A percentile compares a stretch with the other conserved stretches of the same genome.
Evolutionary conservation across 345 rosid species (phyloP).

Genomic region (Citrus australasica): DNA sequence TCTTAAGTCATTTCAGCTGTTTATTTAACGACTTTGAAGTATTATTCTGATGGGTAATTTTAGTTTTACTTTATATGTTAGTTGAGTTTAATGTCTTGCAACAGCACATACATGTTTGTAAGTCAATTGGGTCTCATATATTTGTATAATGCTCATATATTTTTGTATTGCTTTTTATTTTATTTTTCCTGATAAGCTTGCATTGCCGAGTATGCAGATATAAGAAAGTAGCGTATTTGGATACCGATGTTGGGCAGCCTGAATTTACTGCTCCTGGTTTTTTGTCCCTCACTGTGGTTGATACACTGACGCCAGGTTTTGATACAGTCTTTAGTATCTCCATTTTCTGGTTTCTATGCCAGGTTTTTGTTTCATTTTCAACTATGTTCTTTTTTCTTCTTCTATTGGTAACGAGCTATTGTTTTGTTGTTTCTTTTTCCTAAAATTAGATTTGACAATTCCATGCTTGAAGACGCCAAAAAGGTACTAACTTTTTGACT

Average conservation of each 20-base stretch:
- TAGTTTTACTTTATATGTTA: neutral
- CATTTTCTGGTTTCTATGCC: neutral
- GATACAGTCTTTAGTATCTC: constrained; percentile 1
- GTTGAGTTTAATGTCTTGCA: constrained; percentile 1
- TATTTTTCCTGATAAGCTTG: too few relatives aligned
- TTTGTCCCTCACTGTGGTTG: constrained; percentile 73
- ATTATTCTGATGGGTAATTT: neutral
- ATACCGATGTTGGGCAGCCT: constrained; percentile 94
- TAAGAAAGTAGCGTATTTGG: constrained; percentile 79
- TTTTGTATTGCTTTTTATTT: neutral
- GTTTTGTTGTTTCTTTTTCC: constrained; percentile 4
- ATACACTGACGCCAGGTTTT: constrained; percentile 59
- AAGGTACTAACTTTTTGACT: constrained; percentile 45
- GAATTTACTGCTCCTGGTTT: constrained; percentile 92
- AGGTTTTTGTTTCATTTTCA: neutral
- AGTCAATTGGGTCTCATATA: neutral
- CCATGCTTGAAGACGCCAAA: constrained; percentile 95
- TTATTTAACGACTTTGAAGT: neutral
- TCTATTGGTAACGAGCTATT: constrained; percentile 5
- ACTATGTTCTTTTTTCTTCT: neutral
- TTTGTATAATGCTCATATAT: neutral
- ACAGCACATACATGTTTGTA: neutral
- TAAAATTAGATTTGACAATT: constrained; percentile 59
- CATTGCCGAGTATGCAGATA: constrained; percentile 43
- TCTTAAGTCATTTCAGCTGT: neutral